phyloP scores from a whole-genome alignment of 805 yeast genomes.

The Candida succiphila region DNA sequence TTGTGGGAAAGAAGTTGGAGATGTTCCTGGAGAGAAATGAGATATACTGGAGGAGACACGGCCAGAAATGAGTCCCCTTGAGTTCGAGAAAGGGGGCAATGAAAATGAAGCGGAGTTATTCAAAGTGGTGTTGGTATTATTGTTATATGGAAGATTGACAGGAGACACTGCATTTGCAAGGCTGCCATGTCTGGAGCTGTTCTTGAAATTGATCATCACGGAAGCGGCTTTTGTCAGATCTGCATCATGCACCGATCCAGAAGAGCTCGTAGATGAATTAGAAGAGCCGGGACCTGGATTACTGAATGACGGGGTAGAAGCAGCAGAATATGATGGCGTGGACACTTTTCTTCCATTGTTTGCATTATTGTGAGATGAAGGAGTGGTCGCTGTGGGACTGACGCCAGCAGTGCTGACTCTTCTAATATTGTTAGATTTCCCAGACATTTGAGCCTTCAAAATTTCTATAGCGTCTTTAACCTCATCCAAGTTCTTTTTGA shows the following conservation, averaged over 20 bases:
- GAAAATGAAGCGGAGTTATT: too few species aligned
- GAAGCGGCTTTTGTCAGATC: conserved; percentile 19
- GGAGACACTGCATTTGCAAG: conserved; percentile 10
- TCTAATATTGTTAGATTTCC: not conserved
- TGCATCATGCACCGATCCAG: conserved; percentile 5
- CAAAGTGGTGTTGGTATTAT: not conserved
- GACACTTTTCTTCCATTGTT: conserved; percentile 1
- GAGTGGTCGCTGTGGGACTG: conserved; percentile 8
- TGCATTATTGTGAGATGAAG: conserved; percentile 2
- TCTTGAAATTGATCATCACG: conserved; percentile 19
- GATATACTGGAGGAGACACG: too few species aligned
- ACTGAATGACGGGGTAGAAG: conserved; percentile 9
- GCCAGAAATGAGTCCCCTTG: too few species aligned
- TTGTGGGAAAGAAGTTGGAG: not conserved
- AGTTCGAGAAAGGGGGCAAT: too few species aligned
- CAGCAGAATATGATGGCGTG: conserved; percentile 1
- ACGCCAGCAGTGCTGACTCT: conserved; percentile 6
- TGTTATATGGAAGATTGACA: conserved; percentile 1
- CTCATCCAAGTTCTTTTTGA: conserved; percentile 32
- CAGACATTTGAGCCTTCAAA: conserved; percentile 8
- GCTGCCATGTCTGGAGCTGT: conserved; percentile 15
- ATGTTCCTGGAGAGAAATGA: not conserved
- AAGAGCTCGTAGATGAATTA: conserved; percentile 2
- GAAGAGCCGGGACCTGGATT: not conserved
- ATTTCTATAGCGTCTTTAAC: conserved; percentile 17